Base-by-base conservation (phyloP, 2,329 filamentous ascomycete species). In the Zymoseptoria crescenta region DNA sequence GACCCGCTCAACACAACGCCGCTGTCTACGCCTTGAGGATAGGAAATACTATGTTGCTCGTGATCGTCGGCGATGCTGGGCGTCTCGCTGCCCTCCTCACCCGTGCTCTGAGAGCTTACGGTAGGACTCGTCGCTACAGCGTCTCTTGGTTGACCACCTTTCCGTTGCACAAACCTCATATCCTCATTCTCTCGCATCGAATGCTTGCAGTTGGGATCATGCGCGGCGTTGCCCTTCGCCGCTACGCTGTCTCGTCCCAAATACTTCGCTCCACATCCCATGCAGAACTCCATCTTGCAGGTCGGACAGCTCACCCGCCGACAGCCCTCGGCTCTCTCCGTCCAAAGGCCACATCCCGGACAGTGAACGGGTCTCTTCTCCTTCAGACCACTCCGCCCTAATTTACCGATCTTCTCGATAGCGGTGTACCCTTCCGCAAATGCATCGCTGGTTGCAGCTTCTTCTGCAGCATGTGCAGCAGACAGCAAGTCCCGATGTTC, bases 251-350 rank as follows among this genome's bases (percentile, higher is more conserved):
- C 29, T 9, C 16, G 16, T n/a, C 54, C 54, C 8, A 56, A 10
- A 51, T 56, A 56, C 24, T 19, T 24, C 27, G 54, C 54, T 4
- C 41, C 54, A 50, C 54, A 56, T 13, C 48, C 54, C 9, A 24
- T 49, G 48, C 54, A 56, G 45, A 56, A 56, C 20, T 56, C 41
- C 10, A 56, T 49, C 16, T 27, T 51, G 49, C 54, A 56, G 5
- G 27, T 48, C 20, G 54, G 27, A 35, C 54, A 56, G 7, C 41
- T 45, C 4, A 30, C 21, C 27, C 45, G 24, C 16, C 19, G 48
- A 28, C 54, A 56, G 8, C 27, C 54, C 21, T 49, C 45, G 4
- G 24, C 41, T n/a, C 45, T 24, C 16, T 49, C 54, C 16, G 49
- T 56, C 21, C 27, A 35, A 45, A 56, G 49, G 16, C 45, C 45